Base-by-base conservation (phyloP, 345 rosid genomes). In the Bretschneidera sinensis region DNA sequence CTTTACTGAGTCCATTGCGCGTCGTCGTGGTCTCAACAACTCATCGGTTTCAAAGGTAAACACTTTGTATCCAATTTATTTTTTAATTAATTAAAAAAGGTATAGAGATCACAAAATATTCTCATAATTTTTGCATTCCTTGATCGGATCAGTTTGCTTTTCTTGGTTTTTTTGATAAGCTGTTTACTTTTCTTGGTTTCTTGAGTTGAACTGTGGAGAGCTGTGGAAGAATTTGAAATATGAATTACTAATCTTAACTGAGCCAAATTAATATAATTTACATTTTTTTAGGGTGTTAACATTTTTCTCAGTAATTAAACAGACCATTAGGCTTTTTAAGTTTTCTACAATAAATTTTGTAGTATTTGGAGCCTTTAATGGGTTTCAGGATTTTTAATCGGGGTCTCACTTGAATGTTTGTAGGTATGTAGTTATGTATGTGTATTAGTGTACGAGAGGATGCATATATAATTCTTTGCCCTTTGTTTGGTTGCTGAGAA, bases 61-160 rank as follows among this genome's bases (percentile, higher is more conserved):
- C 11, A 7, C 45, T 14, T 39, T 9, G 1, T 39, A 9, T 39
- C 10, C 45, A 3, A 2, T 39, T 39, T 14, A 1, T 14, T 39
- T 39, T 11, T 39, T 14, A 4, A 1, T 39, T 14, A 39, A 39
- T 1, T 14, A 5, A 9, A 39, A 14, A 14, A 39, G 3, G 33
- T 28, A 39, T 48, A 58, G 20, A 43, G 28, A 43, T 17, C 23
- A 18, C 25, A 35, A 24, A 50, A 18, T 0, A 13, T 25, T 50
- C 39, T 21, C n/a, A 13, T 28, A 3, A 21, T 6, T 13, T 5
- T 20, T 21, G 16, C 21, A 13, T 66, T 22, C 60, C 57, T 25
- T 22, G 59, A 68, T 74, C 54, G 63, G 63, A 49, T 55, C 68
- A n/a, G 8, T 59, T 18, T 20, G 15, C n/a, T 28, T 28, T 28